phyloP scores from a whole-genome alignment of 192 early-diverging fungal genomes.

The Backusella australiensis region DNA sequence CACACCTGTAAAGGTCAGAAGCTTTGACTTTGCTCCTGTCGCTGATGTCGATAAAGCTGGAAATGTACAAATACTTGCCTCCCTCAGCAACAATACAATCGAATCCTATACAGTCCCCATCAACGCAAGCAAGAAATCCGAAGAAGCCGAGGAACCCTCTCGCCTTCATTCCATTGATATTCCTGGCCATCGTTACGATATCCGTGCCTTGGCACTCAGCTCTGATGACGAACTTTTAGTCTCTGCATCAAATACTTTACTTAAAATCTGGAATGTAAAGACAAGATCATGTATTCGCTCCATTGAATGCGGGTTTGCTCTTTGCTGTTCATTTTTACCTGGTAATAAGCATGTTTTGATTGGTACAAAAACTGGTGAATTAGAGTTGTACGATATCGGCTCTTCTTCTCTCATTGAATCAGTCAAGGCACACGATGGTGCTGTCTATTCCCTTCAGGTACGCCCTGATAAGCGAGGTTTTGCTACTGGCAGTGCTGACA shows the following conservation, averaged over 20 bases:
- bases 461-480: constrained; percentile 86
- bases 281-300: constrained; percentile 84
- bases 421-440: constrained; percentile 88
- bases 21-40: constrained; percentile 69
- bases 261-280: constrained; percentile 91
- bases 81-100: constrained; percentile 80
- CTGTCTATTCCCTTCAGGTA: constrained; percentile 84
- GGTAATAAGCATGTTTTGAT: constrained; percentile 86
- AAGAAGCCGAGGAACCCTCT: constrained; percentile 68
- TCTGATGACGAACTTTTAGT: constrained; percentile 84
- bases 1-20: constrained; percentile 75
- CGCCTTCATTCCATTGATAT: constrained; percentile 73
- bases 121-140: constrained; percentile 54
- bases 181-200: constrained; percentile 87
- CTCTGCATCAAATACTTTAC: constrained; percentile 77
- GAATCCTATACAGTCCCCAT: constrained; percentile 75
- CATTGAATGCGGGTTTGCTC: constrained; percentile 86
- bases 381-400: constrained; percentile 90
- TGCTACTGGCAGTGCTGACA: constrained; percentile 90
- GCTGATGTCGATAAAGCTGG: constrained; percentile 49
- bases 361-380: constrained; percentile 90
- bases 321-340: constrained; percentile 92
- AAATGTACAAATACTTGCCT: constrained; percentile 54
- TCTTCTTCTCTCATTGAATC: constrained; percentile 81
- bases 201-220: constrained; percentile 87